phyloP scores from a whole-genome alignment of 2,329 filamentous ascomycete species.

The Colletotrichum sp. region DNA sequence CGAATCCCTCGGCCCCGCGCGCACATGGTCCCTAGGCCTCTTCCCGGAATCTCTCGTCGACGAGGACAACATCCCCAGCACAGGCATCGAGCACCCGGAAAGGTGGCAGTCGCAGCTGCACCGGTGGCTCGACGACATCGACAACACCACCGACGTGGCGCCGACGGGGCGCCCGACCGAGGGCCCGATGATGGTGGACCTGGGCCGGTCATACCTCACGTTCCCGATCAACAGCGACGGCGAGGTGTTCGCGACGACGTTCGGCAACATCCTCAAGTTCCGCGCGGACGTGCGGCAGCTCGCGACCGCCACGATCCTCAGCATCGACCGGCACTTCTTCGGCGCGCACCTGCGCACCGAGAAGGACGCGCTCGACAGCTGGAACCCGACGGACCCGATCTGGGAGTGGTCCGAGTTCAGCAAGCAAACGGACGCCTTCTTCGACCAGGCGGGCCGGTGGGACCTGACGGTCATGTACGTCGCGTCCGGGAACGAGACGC shows the following conservation, averaged over 20 bases:
- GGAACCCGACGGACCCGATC: slow-evolving; percentile 28
- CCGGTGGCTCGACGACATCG: slow-evolving; percentile 26
- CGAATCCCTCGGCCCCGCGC: slow-evolving; percentile 4
- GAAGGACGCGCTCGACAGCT: slow-evolving; percentile 29
- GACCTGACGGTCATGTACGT: slow-evolving; percentile 30
- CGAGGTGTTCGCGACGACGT: slow-evolving; percentile 32
- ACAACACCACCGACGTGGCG: neutral
- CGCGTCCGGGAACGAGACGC: slow-evolving; percentile 30
- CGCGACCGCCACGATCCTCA: slow-evolving; percentile 28
- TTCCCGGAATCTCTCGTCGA: slow-evolving; percentile 33
- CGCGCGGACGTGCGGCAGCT: slow-evolving; percentile 31
- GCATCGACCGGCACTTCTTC: slow-evolving; percentile 26
- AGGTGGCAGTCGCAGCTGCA: slow-evolving; percentile 31
- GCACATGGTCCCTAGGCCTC: slow-evolving; percentile 24
- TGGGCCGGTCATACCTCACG: slow-evolving; percentile 38
- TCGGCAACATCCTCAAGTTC: slow-evolving; percentile 35
- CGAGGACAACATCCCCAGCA: slow-evolving; percentile 27
- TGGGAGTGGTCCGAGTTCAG: slow-evolving; percentile 32
- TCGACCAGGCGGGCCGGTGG: slow-evolving; percentile 25
- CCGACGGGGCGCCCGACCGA: slow-evolving; percentile 17
- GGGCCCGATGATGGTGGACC: slow-evolving; percentile 28
- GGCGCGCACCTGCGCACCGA: slow-evolving; percentile 34
- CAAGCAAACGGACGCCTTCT: slow-evolving; percentile 33
- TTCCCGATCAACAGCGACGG: slow-evolving; percentile 40
- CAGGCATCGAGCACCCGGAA: slow-evolving; percentile 25